Conservation (phyloP, 2,329 filamentous ascomycete genomes). For the Blastomyces gilchristii region DNA sequence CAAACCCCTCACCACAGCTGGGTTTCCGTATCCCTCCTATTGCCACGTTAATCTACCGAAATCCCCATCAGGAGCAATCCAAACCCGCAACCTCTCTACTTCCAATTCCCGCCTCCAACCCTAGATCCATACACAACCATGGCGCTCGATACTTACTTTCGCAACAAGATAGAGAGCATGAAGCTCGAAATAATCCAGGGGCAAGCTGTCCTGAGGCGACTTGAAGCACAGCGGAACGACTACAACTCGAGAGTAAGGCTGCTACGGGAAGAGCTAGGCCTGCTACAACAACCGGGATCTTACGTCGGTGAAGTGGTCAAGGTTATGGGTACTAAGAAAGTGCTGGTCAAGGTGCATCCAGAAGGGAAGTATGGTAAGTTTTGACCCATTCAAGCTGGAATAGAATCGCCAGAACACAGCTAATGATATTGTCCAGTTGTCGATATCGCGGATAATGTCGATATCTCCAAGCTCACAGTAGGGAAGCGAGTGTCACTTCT, state of each 20-base stretch:
- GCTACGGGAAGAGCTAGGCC: conserved; percentile 85
- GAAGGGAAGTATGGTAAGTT: conserved; percentile 98
- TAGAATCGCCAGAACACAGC: conserved; percentile 39
- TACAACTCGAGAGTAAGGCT: conserved; percentile 97
- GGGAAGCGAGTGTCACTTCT: conserved; percentile 95
- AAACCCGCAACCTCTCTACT: not conserved
- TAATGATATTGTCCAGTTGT: conserved; percentile 67
- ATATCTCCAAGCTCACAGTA: conserved; percentile 88
- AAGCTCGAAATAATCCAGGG: conserved; percentile 99
- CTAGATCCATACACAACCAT: conserved; percentile 45
- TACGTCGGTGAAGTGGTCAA: conserved; percentile 99
- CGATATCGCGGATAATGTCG: conserved; percentile 87
- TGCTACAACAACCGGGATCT: conserved; percentile 92
- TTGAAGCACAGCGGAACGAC: conserved; percentile 97
- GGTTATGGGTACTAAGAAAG: conserved; percentile 99
- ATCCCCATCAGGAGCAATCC: not conserved
- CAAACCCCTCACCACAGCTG: not conserved
- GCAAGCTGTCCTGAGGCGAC: conserved; percentile 82
- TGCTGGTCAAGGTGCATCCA: conserved; percentile 95
- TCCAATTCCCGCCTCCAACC: not conserved
- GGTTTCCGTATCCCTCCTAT: not conserved
- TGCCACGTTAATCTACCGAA: not conserved
- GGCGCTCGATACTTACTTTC: conserved; percentile 98
- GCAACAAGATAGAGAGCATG: conserved; percentile 99
- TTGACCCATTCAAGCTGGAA: not conserved